phyloP scores from a whole-genome alignment of 768 basidiomycete species.

The Suillus lakei region DNA sequence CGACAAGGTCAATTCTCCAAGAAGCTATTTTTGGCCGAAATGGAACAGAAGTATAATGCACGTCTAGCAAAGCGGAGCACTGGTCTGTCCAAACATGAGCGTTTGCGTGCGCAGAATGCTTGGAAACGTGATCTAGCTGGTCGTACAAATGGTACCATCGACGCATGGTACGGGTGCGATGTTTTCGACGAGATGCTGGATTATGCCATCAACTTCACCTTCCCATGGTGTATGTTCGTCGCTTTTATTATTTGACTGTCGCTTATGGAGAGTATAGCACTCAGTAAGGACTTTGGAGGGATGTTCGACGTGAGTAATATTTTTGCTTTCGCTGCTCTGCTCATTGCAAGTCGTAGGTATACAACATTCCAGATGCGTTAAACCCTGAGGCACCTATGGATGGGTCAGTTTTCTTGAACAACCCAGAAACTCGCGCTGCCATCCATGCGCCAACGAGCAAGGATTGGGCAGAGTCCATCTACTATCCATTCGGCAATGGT shows the following conservation, averaged over 20 bases:
- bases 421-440: conserved; percentile 58
- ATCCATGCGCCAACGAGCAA: conserved; percentile 71
- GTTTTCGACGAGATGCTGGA: conserved; percentile 69
- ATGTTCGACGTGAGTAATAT: conserved; percentile 42
- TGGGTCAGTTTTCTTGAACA: conserved; percentile 64
- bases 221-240: conserved; percentile 55
- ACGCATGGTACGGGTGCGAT: conserved; percentile 70
- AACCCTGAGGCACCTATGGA: conserved; percentile 55
- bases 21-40: conserved; percentile 25
- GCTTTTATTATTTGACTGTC: background rate
- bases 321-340: background rate
- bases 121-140: conserved; percentile 53
- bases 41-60: conserved; percentile 23
- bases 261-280: conserved; percentile 18
- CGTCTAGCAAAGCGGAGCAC: conserved; percentile 28
- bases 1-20: conserved; percentile 21
- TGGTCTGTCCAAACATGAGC: conserved; percentile 28
- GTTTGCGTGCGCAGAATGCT: conserved; percentile 26
- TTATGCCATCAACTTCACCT: conserved; percentile 74
- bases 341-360: conserved; percentile 38
- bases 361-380: conserved; percentile 61
- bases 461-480: conserved; percentile 42
- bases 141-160: conserved; percentile 58
- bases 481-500: conserved; percentile 42
- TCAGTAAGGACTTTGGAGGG: conserved; percentile 32